These are phyloP conservation scores for Emergomyces orientalis DNA, from an alignment of 2,329 filamentous ascomycete species.

Conservation along the genomic window DNA sequence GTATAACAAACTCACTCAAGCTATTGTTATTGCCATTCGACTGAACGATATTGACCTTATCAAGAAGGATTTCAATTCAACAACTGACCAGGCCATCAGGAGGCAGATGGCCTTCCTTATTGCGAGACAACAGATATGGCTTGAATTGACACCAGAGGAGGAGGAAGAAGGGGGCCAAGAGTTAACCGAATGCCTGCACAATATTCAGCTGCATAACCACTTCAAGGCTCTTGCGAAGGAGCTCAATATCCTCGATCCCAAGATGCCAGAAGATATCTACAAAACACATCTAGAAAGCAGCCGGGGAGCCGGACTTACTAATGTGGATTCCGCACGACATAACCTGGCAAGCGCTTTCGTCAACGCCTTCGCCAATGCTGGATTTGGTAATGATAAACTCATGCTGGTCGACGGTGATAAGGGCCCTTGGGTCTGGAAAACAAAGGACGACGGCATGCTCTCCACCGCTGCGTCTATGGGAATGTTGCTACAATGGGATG, in stretches of 20 bases:
- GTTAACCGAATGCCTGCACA: slow-evolving; percentile 74
- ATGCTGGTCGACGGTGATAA: slow-evolving; percentile 88
- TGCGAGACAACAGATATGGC: slow-evolving; percentile 78
- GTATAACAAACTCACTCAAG: slow-evolving; percentile 87
- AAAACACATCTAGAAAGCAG: slow-evolving; percentile 97
- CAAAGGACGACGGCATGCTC: slow-evolving; percentile 95
- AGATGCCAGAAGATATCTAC: slow-evolving; percentile 97
- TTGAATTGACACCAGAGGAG: slow-evolving; percentile 55
- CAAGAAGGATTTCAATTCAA: slow-evolving; percentile 67
- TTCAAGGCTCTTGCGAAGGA: slow-evolving; percentile 94
- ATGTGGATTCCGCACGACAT: slow-evolving; percentile 88
- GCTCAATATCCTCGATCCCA: slow-evolving; percentile 91
- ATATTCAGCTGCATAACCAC: slow-evolving; percentile 77
- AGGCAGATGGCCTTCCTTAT: slow-evolving; percentile 93
- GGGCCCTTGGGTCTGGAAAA: slow-evolving; percentile 97
- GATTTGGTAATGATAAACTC: slow-evolving; percentile 93
- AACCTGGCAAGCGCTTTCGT: slow-evolving; percentile 94
- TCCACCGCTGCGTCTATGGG: slow-evolving; percentile 91
- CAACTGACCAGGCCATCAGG: slow-evolving; percentile 70
- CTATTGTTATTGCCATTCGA: slow-evolving; percentile 86
- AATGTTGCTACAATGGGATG: slow-evolving; percentile 85
- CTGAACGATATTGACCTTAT: slow-evolving; percentile 83
- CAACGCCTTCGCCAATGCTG: slow-evolving; percentile 93
- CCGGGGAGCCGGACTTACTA: slow-evolving; percentile 83
- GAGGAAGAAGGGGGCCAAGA: slow-evolving; percentile 58